Evolutionary conservation across 2,329 filamentous ascomycete genomes (phyloP), one percentile per base, ranked within the genome.

Genomic region (Aureobasidium sp.): DNA sequence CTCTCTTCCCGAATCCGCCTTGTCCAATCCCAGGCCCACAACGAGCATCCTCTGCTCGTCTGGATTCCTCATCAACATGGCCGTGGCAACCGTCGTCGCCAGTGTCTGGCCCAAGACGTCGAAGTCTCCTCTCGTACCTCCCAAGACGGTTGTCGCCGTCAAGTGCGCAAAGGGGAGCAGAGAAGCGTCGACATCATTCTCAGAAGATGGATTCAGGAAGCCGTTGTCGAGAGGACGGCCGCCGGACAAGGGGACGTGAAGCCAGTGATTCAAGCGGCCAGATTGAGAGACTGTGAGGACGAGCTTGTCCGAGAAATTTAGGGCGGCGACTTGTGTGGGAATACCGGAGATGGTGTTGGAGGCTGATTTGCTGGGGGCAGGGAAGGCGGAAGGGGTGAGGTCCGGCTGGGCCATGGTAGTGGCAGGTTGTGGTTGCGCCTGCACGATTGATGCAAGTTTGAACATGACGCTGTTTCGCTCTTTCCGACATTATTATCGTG

Each of bases 201-300:
- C 76, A 30, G 73, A 71, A 4, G 40, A 37, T 8, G 40, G 25
- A 22, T 66, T 68, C 55, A 63, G 51, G 53, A 41, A 83, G 63
- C 17, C 77, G 70, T 71, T 81, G 79, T 64, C 87, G 81, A 39
- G 84, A 3, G 84, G 81, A 0, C 84, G 78, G 24, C 42, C 50
- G 4, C 80, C 77, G n/a, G 81, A 79, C 19, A 94, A 78, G 0
- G 88, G 86, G 0, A 94, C 86, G 73, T 93, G 86, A 17, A 96
- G 90, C 93, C 93, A 98, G 76, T 97, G 93, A 17, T 88, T 86
- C 41, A 97, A 72, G 55, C 85, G 80, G 6, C 90, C 91, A 57
- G 85, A 80, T 71, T 97, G 93, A 0, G 87, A 88, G 56, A 97
- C 79, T 1, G 90, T 96, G 58, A 98, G 74, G 62, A 98, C 72